phyloP scores from a whole-genome alignment of 371 early-diverging fungal species.

The Choanephora cucurbitarum region DNA sequence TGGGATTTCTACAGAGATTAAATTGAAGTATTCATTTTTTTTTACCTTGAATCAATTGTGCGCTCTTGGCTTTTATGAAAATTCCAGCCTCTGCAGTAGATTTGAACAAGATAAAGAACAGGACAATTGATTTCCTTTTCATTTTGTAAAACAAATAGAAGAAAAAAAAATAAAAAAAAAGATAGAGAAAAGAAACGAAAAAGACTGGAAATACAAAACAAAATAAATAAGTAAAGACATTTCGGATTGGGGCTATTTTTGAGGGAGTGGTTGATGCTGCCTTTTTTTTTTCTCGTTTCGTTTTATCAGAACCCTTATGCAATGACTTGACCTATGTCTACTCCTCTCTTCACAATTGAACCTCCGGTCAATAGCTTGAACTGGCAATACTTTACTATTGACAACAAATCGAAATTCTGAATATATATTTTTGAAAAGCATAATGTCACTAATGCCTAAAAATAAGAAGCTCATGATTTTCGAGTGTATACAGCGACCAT shows the following conservation, averaged over 20 bases:
- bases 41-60: constrained; percentile 20
- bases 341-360: too few species aligned
- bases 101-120: not conserved
- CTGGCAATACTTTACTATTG: too few species aligned
- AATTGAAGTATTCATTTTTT: not conserved
- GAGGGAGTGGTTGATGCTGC: not conserved
- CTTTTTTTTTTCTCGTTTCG: constrained; percentile 3
- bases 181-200: not conserved
- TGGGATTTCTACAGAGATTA: too few species aligned
- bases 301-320: not conserved
- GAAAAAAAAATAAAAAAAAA: not conserved
- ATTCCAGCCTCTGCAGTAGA: constrained; percentile 15
- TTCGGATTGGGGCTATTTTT: not conserved
- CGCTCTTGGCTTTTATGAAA: constrained; percentile 19
- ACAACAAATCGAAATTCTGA: too few species aligned
- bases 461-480: too few species aligned
- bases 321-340: too few species aligned
- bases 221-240: too few species aligned
- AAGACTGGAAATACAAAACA: not conserved
- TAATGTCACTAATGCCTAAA: too few species aligned
- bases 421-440: too few species aligned
- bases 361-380: too few species aligned
- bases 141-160: not conserved
- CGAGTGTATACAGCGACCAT: too few species aligned
- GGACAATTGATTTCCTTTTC: not conserved